Conservation (phyloP, 164 flowering plant genomes). For the Kingdonia uniflora region DNA sequence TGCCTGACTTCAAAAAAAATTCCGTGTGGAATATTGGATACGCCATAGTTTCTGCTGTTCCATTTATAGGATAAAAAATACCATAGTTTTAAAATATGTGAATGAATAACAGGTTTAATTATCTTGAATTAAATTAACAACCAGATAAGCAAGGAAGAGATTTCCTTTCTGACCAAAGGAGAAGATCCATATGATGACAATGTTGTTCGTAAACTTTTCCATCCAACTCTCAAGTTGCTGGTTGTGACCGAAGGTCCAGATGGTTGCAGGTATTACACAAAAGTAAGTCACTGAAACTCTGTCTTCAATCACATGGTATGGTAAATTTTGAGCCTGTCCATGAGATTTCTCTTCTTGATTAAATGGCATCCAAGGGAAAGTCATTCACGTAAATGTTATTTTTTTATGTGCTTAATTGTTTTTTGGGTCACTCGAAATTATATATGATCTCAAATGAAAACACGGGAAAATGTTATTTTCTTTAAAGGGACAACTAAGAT, state of each 20-base stretch:
- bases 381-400: too few relatives aligned
- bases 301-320: too few relatives aligned
- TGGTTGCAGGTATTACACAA: conserved; percentile 92
- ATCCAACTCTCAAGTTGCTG: conserved; percentile 76
- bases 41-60: neutral
- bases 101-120: neutral
- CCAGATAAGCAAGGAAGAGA: conserved; percentile 88
- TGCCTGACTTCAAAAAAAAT: neutral
- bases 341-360: too few relatives aligned
- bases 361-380: too few relatives aligned
- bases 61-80: neutral
- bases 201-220: conserved; percentile 72
- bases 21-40: neutral
- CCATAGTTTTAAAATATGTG: neutral
- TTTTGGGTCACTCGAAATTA: too few relatives aligned
- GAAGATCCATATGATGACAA: conserved; percentile 88
- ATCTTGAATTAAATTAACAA: conserved; percentile 3
- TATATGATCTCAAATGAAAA: too few relatives aligned
- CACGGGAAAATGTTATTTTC: too few relatives aligned
- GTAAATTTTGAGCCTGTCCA: too few relatives aligned
- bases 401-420: too few relatives aligned
- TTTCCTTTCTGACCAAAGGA: conserved; percentile 69
- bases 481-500: too few relatives aligned
- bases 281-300: conserved; percentile 35
- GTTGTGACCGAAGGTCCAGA: conserved; percentile 92